These are phyloP conservation scores for Peronospora tabacina DNA, from an alignment of 352 stramenopile species.

Conservation along the genomic window DNA sequence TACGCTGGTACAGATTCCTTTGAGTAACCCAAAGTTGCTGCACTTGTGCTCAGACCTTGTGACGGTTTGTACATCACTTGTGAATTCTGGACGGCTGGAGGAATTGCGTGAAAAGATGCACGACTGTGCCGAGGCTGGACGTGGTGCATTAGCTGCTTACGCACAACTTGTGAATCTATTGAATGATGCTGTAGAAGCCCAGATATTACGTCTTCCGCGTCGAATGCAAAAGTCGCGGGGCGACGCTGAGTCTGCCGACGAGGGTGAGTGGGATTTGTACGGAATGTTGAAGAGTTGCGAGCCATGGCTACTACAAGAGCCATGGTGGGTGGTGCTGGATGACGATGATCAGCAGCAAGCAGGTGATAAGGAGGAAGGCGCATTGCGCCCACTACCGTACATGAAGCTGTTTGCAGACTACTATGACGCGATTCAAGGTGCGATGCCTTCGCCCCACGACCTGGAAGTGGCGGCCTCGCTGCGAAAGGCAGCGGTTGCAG, in stretches of 20 bases:
- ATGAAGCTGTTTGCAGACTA: constrained; percentile 43
- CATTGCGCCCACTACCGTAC: constrained; percentile 36
- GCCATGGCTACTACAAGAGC: constrained; percentile 43
- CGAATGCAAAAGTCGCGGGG: constrained; percentile 36
- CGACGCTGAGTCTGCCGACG: constrained; percentile 31
- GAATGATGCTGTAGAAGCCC: constrained; percentile 38
- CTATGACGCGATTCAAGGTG: constrained; percentile 35
- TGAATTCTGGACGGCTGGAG: constrained; percentile 34
- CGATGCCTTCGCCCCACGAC: constrained; percentile 36
- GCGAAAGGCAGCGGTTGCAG: constrained; percentile 33
- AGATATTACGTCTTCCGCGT: constrained; percentile 34
- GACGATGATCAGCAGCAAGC: constrained; percentile 33
- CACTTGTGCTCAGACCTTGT: constrained; percentile 53
- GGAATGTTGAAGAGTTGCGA: constrained; percentile 54
- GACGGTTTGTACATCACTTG: constrained; percentile 35
- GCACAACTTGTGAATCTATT: constrained; percentile 38
- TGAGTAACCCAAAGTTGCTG: constrained; percentile 53
- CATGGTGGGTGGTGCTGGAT: constrained; percentile 47
- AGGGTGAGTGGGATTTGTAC: constrained; percentile 47
- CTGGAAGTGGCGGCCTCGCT: constrained; percentile 37
- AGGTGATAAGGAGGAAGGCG: constrained; percentile 30
- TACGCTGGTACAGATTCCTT: constrained; percentile 43
- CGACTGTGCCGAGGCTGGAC: constrained; percentile 37
- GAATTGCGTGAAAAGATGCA: constrained; percentile 41
- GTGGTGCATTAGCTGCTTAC: constrained; percentile 36